Evolutionary conservation across 805 yeast species (phyloP), one percentile per base, ranked within the genome.

Genomic region (Cyberlindnera euphorbiae): DNA sequence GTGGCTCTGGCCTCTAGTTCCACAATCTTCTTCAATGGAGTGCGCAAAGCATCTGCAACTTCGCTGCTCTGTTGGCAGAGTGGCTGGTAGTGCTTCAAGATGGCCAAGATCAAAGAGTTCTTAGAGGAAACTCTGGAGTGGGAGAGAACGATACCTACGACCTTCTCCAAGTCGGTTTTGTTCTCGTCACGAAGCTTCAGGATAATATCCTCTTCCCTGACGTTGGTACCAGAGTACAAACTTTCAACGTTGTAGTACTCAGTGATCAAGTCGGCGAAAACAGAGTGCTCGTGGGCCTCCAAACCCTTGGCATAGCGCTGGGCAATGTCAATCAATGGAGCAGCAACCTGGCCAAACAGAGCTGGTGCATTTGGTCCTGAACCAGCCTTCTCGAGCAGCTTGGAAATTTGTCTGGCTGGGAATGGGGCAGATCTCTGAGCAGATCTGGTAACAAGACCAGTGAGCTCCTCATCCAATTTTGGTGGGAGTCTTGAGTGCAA

Each of bases 101-200:
- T 82, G 23, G 96, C 96, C 57, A 86, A 69, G 35, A 93, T 71
- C 57, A 94, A 74, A 59, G 82, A 86, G 67, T 88, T 93, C 72
- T 89, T 93, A 31, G 96, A 87, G 35, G 94, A 83, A 23, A 89
- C 93, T 59, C 95, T 80, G 13, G 95, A 77, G 62, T 94, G 99
- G 10, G 97, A 89, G 56, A 89, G 72, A 21, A 82, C 87, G 37
- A 73, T 71, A 41, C 67, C 52, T 36, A 86, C 80, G 37, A 90
- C 97, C 55, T 75, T 76, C 30, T 70, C 67, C 57, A 90, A 71
- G 42, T 82, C 81, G 35, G 79, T 75, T 59, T 82, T 79, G 67
- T 88, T 75, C 60, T 84, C 88, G 51, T 93, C 97, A 63, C 99
- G 82, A 43, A 94, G 71, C 48, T 69, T 71, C 64, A 93, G 73